phyloP scores from a whole-genome alignment of 116 monocot genomes.

The Iris pallida region DNA sequence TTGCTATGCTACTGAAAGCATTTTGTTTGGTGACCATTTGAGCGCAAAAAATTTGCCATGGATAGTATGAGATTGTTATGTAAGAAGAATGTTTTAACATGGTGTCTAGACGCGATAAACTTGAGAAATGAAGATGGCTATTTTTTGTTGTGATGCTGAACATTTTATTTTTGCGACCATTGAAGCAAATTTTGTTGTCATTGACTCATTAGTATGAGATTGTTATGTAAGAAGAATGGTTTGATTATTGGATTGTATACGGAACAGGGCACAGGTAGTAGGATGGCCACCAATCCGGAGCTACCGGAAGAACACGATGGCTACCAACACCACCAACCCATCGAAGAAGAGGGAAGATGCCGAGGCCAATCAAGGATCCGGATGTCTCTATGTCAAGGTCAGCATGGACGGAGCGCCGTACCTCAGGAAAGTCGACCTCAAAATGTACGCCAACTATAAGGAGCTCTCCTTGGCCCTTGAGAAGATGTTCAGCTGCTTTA shows the following conservation, averaged over 20 bases:
- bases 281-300: slow-evolving; percentile 69
- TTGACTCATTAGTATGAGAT: neutral
- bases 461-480: slow-evolving; percentile 59
- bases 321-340: slow-evolving; percentile 31
- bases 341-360: slow-evolving; percentile 43
- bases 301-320: slow-evolving; percentile 63
- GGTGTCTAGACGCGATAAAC: neutral
- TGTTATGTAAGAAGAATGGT: neutral
- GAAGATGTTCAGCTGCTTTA: slow-evolving; percentile 76
- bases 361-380: slow-evolving; percentile 40
- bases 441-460: slow-evolving; percentile 44
- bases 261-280: slow-evolving; percentile 57
- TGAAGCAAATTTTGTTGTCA: neutral
- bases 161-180: neutral
- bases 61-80: neutral
- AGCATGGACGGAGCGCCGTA: slow-evolving; percentile 89
- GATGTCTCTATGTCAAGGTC: slow-evolving; percentile 62
- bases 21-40: too few species aligned
- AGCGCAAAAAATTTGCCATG: too few species aligned
- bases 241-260: neutral
- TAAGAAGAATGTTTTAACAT: neutral
- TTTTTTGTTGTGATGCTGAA: neutral
- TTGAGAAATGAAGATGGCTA: neutral
- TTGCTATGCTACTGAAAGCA: neutral
- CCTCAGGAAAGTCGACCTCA: slow-evolving; percentile 67